These are phyloP conservation scores for Globisporangium irregulare DNA, from an alignment of 352 stramenopile species.

Conservation along the genomic window DNA sequence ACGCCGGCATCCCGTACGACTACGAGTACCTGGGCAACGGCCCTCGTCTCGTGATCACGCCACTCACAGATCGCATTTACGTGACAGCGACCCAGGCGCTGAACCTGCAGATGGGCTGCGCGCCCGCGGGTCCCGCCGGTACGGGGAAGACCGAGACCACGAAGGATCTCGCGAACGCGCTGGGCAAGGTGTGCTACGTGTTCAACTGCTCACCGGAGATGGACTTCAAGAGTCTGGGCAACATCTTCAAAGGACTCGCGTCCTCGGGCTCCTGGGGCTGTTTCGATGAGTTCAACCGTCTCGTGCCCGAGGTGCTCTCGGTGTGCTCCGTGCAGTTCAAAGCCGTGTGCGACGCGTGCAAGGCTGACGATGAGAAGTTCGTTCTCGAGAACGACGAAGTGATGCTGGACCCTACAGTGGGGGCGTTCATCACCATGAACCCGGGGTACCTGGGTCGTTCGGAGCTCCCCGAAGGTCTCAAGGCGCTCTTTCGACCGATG, in stretches of 20 bases:
- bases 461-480: conserved; percentile 93
- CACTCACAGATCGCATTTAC: conserved; percentile 96
- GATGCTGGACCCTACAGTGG: conserved; percentile 89
- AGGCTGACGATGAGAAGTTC: conserved; percentile 91
- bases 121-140: conserved; percentile 77
- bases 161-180: conserved; percentile 92
- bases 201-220: conserved; percentile 97
- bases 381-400: conserved; percentile 95
- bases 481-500: conserved; percentile 95
- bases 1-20: conserved; percentile 94
- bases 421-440: conserved; percentile 98
- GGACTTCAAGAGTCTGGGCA: conserved; percentile 95
- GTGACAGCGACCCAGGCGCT: conserved; percentile 94
- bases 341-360: conserved; percentile 93
- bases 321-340: conserved; percentile 97
- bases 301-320: conserved; percentile 92
- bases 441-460: conserved; percentile 93
- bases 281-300: conserved; percentile 96
- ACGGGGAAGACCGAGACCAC: conserved; percentile 95
- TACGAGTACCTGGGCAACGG: conserved; percentile 97
- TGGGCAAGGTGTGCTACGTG: conserved; percentile 95
- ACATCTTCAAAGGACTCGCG: conserved; percentile 96
- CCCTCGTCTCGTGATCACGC: conserved; percentile 93
- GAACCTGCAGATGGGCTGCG: conserved; percentile 90
- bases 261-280: conserved; percentile 94